Percentiles rank a stretch among this genome's conserved stretches.
Conservation (phyloP, 495 filamentous ascomycete genomes). For the Ascodesmis nigricans region DNA sequence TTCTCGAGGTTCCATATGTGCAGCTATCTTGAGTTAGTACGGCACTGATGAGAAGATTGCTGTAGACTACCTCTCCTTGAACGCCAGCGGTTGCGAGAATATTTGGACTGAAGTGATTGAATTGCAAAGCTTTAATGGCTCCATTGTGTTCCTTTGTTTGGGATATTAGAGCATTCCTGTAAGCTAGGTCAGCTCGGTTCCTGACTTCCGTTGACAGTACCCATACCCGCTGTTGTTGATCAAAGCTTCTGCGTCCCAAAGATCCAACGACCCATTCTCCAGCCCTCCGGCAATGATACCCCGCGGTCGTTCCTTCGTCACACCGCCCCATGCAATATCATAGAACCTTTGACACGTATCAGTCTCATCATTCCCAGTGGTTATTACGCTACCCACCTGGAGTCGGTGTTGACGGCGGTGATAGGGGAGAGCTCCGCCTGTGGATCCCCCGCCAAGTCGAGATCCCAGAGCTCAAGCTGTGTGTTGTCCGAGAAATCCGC, state of each 20-base stretch:
- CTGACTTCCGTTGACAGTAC: slow-evolving; percentile 6
- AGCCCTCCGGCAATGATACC: slow-evolving; percentile 88
- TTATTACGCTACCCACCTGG: slow-evolving; percentile 69
- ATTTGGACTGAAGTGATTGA: slow-evolving; percentile 84
- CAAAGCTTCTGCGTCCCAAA: slow-evolving; percentile 63
- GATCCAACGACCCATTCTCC: slow-evolving; percentile 84
- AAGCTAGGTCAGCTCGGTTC: slow-evolving; percentile 6
- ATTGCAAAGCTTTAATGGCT: slow-evolving; percentile 85
- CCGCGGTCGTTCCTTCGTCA: slow-evolving; percentile 46
- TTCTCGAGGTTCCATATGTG: slow-evolving; percentile 90
- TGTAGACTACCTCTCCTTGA: slow-evolving; percentile 51
- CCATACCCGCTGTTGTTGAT: slow-evolving; percentile 13
- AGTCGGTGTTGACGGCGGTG: slow-evolving; percentile 66
- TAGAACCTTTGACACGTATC: slow-evolving; percentile 86
- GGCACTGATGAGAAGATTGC: slow-evolving; percentile 36
- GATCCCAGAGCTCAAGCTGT: slow-evolving; percentile 89
- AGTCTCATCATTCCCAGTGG: no score
- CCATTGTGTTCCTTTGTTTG: slow-evolving; percentile 82
- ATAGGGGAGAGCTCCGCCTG: slow-evolving; percentile 68
- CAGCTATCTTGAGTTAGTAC: no score
- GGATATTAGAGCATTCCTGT: slow-evolving; percentile 57
- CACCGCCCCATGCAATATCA: slow-evolving; percentile 81
- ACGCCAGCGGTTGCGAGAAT: slow-evolving; percentile 80
- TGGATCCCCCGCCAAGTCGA: slow-evolving; percentile 46
- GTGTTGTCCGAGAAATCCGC: slow-evolving; percentile 96